A percentile compares a stretch with the other conserved stretches of the same genome.
These are phyloP conservation scores for Pyrenophora teres DNA, from an alignment of 2,329 filamentous ascomycete genomes.

Conservation along the genomic window DNA sequence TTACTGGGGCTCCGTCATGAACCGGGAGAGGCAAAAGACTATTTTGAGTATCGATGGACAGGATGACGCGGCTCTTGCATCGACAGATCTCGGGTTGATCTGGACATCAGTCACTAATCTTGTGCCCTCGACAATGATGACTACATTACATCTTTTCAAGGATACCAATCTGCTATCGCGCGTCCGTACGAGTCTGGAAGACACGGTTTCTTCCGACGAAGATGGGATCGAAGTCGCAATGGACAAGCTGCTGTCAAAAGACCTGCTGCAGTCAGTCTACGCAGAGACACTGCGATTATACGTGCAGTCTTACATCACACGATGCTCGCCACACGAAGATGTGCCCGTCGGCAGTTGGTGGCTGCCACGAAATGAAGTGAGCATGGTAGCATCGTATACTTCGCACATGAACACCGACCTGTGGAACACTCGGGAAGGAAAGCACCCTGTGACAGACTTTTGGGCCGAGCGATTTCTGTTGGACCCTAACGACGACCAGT, in stretches of 20 bases:
- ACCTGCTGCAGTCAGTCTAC: slow-evolving; percentile 45
- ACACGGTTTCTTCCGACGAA: neutral
- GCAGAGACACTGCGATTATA: slow-evolving; percentile 43
- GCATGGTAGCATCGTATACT: slow-evolving; percentile 32
- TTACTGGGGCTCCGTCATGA: neutral
- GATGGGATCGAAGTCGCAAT: neutral
- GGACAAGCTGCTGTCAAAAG: slow-evolving; percentile 1
- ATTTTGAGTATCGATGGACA: neutral
- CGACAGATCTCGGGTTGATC: slow-evolving; percentile 1
- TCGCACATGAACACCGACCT: slow-evolving; percentile 31
- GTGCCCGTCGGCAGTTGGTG: slow-evolving; percentile 5
- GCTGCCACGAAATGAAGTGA: slow-evolving; percentile 31
- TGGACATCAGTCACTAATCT: slow-evolving; percentile 2
- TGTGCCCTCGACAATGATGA: slow-evolving; percentile 2
- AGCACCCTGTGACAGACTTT: slow-evolving; percentile 36
- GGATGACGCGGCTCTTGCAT: neutral
- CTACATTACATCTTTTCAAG: neutral
- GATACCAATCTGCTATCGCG: neutral
- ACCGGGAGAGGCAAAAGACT: neutral
- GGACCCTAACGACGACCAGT: neutral
- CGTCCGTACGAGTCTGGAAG: neutral
- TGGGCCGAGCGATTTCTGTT: slow-evolving; percentile 44
- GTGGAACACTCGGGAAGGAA: slow-evolving; percentile 39
- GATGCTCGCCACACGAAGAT: slow-evolving; percentile 14
- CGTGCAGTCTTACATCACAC: slow-evolving; percentile 15